phyloP scores from a whole-genome alignment of 345 rosid genomes.

The Nasturtium officinale region DNA sequence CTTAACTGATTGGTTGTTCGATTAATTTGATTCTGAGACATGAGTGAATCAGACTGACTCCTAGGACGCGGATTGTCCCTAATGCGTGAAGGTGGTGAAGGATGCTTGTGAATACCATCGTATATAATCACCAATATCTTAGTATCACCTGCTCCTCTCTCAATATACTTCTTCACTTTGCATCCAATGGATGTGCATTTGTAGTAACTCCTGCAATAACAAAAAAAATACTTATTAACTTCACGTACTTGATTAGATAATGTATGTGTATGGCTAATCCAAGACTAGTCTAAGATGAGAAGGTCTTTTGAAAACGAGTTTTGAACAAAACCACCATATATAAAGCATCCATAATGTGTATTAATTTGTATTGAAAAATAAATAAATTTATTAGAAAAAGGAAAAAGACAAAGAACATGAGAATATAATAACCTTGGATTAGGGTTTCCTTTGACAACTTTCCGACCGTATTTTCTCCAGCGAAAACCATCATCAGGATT shows the following conservation, averaged over 20 bases:
- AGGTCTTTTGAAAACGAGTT: background rate
- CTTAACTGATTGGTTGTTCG: background rate
- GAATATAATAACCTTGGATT: too few relatives aligned
- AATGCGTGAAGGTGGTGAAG: background rate
- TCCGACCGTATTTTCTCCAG: too few relatives aligned
- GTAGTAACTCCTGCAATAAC: too few relatives aligned
- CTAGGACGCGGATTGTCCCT: background rate
- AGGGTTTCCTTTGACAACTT: too few relatives aligned
- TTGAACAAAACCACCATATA: background rate
- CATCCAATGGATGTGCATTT: too few relatives aligned
- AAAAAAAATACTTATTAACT: too few relatives aligned
- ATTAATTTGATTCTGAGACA: background rate
- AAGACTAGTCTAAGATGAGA: background rate
- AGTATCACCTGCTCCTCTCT: background rate
- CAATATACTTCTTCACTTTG: too few relatives aligned
- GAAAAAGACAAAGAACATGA: too few relatives aligned
- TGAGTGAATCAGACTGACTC: background rate
- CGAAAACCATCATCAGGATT: too few relatives aligned
- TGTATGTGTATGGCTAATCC: background rate
- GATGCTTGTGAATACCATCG: background rate
- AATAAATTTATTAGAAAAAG: too few relatives aligned
- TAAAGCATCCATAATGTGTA: too few relatives aligned
- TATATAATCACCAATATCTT: background rate
- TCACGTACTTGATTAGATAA: background rate
- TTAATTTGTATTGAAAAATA: too few relatives aligned